Conservation (phyloP, 345 rosid genomes). For the Raphanus sativus region DNA sequence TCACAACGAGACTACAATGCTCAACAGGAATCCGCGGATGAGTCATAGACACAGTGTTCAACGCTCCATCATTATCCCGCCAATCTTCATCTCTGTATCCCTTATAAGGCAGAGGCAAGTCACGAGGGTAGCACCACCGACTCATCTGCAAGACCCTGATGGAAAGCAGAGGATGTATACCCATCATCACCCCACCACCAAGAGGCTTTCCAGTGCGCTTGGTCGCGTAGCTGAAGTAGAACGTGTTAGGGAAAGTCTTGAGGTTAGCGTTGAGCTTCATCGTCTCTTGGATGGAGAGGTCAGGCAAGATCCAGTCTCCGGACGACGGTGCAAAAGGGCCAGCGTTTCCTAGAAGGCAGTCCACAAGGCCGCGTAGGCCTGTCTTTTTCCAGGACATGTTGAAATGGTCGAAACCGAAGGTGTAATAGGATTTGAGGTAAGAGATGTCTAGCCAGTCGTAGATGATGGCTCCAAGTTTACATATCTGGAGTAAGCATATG, state of each 20-base stretch:
- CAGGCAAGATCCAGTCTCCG: conserved; percentile 95
- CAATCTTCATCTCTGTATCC: conserved; percentile 99
- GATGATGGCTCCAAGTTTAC: conserved; percentile 73
- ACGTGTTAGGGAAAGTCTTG: conserved; percentile 73
- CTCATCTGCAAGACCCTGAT: conserved; percentile 83
- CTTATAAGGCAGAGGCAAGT: conserved; percentile 70
- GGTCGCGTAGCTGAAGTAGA: conserved; percentile 93
- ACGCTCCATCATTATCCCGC: conserved; percentile 94
- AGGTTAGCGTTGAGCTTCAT: conserved; percentile 54
- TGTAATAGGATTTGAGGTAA: conserved; percentile 81
- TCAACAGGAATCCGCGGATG: conserved; percentile 82
- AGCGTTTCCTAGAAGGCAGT: conserved; percentile 66
- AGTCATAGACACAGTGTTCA: conserved; percentile 93
- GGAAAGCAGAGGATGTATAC: conserved; percentile 87
- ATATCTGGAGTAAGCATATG: conserved; percentile 70
- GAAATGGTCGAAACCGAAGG: conserved; percentile 92
- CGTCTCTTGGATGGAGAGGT: conserved; percentile 92
- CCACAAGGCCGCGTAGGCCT: conserved; percentile 67
- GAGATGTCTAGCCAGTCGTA: conserved; percentile 94
- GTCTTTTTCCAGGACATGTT: conserved; percentile 72
- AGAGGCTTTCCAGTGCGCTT: conserved; percentile 62
- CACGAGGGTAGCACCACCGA: conserved; percentile 73
- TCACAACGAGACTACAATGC: conserved; percentile 56
- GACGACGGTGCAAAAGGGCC: conserved; percentile 71
- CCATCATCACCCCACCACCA: conserved; percentile 39